A percentile compares a stretch with the other conserved stretches of the same genome.
These are phyloP conservation scores for Pestalotiopsis sp. DNA, from an alignment of 2,329 filamentous ascomycete species.

Conservation along the genomic window DNA sequence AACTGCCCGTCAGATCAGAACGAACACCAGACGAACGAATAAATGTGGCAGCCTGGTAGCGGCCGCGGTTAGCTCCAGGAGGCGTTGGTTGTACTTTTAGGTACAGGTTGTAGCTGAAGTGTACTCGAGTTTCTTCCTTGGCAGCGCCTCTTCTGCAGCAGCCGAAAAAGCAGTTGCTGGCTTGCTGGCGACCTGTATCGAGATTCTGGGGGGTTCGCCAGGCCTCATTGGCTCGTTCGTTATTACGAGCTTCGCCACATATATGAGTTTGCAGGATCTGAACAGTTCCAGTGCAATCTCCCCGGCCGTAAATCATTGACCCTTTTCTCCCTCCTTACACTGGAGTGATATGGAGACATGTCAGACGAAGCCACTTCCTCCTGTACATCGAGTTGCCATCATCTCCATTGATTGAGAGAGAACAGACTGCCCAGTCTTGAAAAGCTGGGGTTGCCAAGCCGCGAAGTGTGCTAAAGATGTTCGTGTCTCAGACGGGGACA, in stretches of 20 bases:
- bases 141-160: background rate
- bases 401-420: background rate
- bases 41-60: background rate
- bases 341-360: background rate
- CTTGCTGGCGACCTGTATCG: background rate
- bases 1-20: background rate
- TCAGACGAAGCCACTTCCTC: background rate
- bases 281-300: background rate
- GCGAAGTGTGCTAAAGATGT: background rate
- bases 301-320: background rate
- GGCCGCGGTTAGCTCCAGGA: background rate
- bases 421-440: background rate
- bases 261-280: background rate
- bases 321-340: background rate
- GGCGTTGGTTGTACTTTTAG: background rate
- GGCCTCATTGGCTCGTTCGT: background rate
- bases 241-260: background rate
- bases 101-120: background rate
- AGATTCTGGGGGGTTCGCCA: too few species aligned
- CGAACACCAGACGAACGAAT: background rate
- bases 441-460: background rate
- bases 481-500: background rate
- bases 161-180: background rate
- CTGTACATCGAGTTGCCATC: background rate
- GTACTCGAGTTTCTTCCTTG: background rate